A percentile compares a stretch with the other conserved stretches of the same genome.
These are phyloP conservation scores for Eucalyptus tenuipes DNA, from an alignment of 345 rosid genomes.

Conservation along the genomic window DNA sequence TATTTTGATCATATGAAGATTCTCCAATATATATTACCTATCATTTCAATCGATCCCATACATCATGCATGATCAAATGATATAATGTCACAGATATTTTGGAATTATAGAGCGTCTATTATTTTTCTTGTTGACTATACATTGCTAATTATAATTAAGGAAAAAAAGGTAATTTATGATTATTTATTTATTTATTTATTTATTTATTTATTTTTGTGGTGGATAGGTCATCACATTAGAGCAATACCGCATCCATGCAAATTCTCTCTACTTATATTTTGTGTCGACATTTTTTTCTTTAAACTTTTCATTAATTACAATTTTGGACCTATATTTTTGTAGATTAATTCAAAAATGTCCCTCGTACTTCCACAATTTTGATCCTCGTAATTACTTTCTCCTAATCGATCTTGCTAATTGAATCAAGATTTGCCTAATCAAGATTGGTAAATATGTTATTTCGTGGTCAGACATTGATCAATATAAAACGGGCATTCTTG, in stretches of 20 bases:
- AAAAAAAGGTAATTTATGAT: not conserved
- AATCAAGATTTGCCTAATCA: not conserved
- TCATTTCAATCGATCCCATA: not conserved
- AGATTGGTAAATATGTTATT: not conserved
- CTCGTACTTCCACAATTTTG: not conserved
- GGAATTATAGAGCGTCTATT: not conserved
- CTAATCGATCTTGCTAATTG: no score
- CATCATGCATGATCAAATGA: no score
- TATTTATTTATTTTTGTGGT: rapidly evolving
- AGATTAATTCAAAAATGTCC: not conserved
- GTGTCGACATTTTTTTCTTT: not conserved
- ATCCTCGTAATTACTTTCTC: no score
- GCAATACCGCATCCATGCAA: not conserved
- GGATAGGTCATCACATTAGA: not conserved
- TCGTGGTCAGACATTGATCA: not conserved
- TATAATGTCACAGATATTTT: not conserved
- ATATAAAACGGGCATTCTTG: not conserved
- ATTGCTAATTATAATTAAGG: not conserved
- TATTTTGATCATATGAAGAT: no score
- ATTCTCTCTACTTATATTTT: not conserved
- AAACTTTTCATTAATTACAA: not conserved
- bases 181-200: not conserved
- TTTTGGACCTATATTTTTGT: not conserved
- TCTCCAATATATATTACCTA: no score
- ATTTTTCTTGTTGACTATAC: not conserved